Evolutionary conservation across 768 basidiomycete genomes (phyloP).

Genomic region (Suillus fuscotomentosus): DNA sequence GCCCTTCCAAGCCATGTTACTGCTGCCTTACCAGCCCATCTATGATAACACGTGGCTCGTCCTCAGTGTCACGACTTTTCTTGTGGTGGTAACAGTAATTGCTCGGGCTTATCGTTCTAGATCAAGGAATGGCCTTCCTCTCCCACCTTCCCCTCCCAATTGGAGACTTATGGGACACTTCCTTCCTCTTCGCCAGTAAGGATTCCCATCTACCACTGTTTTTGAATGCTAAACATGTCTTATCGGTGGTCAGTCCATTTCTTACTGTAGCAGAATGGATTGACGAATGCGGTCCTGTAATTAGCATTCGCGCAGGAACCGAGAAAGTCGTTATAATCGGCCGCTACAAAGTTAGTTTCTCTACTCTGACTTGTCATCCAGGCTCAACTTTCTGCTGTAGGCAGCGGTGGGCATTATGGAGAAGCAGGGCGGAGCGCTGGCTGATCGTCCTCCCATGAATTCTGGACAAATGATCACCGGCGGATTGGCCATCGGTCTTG

Average conservation of each 20-base stretch:
- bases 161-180: neutral
- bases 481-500: neutral
- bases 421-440: slow-evolving; percentile 43
- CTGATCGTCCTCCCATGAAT: neutral
- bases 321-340: neutral
- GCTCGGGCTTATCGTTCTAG: neutral
- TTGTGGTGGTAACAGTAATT: neutral
- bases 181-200: neutral
- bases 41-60: neutral
- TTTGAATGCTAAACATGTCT: neutral
- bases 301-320: neutral
- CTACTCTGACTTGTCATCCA: neutral
- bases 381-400: neutral
- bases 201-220: neutral
- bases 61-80: neutral
- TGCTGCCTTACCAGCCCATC: neutral
- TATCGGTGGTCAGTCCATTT: neutral
- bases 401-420: slow-evolving; percentile 50
- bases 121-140: neutral
- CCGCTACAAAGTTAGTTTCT: neutral
- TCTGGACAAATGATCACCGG: neutral
- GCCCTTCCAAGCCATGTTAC: neutral
- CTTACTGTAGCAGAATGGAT: neutral
- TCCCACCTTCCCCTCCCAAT: neutral
- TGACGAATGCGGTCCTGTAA: neutral